Evolutionary conservation across 306 rosid species (phyloP).

Genomic region (Quercus berberidifolia): DNA sequence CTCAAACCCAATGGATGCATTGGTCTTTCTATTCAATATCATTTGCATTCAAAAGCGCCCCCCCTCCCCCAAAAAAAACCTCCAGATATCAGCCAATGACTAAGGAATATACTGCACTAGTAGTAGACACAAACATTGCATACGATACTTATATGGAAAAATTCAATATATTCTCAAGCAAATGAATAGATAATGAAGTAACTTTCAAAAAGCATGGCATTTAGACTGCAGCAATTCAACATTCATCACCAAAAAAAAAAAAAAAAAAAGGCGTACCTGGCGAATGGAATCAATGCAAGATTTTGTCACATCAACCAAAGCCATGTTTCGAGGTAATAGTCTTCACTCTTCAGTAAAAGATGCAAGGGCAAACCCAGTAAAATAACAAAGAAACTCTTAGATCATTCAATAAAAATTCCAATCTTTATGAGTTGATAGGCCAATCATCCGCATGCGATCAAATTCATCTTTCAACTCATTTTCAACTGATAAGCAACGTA

Average conservation of each 20-base stretch:
- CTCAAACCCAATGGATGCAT: background rate
- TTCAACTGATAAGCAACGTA: background rate
- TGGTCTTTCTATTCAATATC: background rate
- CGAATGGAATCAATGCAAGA: conserved; percentile 63
- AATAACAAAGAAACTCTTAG: background rate
- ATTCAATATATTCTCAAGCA: background rate
- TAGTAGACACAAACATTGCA: background rate
- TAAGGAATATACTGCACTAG: background rate
- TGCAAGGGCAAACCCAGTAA: background rate
- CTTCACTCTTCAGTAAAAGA: background rate
- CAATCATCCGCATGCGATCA: background rate
- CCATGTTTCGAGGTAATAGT: conserved; percentile 38
- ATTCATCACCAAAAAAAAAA: background rate
- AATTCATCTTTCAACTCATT: background rate
- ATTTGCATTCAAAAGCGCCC: background rate
- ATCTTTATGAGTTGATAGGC: background rate
- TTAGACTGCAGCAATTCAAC: background rate
- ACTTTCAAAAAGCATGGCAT: background rate
- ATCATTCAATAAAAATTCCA: background rate
- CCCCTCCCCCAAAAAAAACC: no score
- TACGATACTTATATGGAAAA: background rate
- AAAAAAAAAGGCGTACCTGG: conserved; percentile 38
- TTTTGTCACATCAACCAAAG: conserved; percentile 64
- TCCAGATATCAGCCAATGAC: background rate
- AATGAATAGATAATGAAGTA: background rate